These are phyloP conservation scores for Cyberlindnera sargentensis DNA, from an alignment of 805 yeast species.

Conservation along the genomic window DNA sequence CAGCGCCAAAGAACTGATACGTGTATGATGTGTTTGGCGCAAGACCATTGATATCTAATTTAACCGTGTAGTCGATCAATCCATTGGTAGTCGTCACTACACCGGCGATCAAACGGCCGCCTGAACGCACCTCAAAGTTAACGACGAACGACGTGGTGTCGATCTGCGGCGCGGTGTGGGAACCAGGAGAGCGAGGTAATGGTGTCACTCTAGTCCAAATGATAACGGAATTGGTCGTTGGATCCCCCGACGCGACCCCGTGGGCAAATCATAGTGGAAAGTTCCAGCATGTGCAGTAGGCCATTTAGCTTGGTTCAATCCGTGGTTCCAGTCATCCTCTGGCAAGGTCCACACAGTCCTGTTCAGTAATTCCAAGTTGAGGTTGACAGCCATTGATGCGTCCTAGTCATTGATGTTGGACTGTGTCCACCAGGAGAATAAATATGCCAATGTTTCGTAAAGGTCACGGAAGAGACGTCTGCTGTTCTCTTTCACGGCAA, in stretches of 20 bases:
- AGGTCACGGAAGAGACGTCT: no score
- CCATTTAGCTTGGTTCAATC: background rate
- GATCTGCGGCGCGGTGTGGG: no score
- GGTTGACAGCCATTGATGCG: background rate
- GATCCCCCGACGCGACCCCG: constrained; percentile 23
- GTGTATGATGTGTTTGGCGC: constrained; percentile 14
- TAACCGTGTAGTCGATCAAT: constrained; percentile 18
- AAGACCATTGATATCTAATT: constrained; percentile 15
- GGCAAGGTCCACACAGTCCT: constrained; percentile 3
- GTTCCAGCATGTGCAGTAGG: background rate
- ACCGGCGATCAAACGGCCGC: background rate
- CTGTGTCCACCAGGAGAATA: no score
- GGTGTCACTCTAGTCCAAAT: constrained; percentile 22
- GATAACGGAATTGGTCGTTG: constrained; percentile 15
- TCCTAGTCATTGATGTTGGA: no score
- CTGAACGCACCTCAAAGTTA: no score
- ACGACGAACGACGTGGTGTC: no score
- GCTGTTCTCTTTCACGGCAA: no score
- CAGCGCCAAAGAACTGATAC: constrained; percentile 12
- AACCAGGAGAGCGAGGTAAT: background rate
- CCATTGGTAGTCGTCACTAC: constrained; percentile 5
- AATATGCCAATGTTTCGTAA: no score
- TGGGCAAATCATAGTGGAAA: constrained; percentile 7
- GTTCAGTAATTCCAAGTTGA: constrained; percentile 7
- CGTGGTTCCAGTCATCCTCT: constrained; percentile 4